Evolutionary conservation across 1,139 yeast genomes (phyloP).

Genomic region (Debaryomycetaceae sp.): DNA sequence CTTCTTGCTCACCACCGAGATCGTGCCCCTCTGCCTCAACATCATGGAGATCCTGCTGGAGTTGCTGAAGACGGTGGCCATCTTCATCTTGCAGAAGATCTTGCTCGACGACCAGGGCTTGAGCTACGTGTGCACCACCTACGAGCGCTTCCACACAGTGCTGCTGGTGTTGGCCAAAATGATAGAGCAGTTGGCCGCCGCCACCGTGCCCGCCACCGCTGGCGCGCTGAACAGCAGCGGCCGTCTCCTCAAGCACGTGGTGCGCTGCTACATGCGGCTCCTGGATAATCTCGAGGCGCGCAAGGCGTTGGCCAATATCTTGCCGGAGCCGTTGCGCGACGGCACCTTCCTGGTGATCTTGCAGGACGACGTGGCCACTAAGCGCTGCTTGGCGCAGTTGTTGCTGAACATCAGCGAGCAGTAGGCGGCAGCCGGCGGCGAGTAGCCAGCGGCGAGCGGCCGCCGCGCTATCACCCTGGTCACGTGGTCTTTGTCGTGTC

Average conservation of each 20-base stretch:
- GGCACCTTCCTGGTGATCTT: constrained; percentile 81
- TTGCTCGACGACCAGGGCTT: constrained; percentile 88
- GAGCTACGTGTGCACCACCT: constrained; percentile 88
- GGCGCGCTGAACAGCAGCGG: constrained; percentile 50
- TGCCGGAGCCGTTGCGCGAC: constrained; percentile 86
- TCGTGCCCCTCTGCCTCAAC: constrained; percentile 87
- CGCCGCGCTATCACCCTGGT: no score
- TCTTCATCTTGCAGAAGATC: constrained; percentile 89
- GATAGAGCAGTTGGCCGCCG: constrained; percentile 69
- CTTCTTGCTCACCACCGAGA: constrained; percentile 86
- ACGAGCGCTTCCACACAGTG: constrained; percentile 91
- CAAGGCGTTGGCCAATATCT: constrained; percentile 74
- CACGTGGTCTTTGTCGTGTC: no score
- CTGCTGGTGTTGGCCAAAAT: constrained; percentile 82
- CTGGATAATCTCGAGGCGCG: constrained; percentile 91
- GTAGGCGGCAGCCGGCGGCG: constrained; percentile 9
- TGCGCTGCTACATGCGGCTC: constrained; percentile 85
- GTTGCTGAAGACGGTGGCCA: constrained; percentile 91
- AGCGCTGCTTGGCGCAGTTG: constrained; percentile 80
- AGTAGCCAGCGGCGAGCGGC: background rate
- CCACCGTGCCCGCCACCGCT: constrained; percentile 19
- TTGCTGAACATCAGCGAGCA: constrained; percentile 60
- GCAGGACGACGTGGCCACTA: constrained; percentile 85
- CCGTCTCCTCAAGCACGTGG: constrained; percentile 85
- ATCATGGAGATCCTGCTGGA: constrained; percentile 97